These are phyloP conservation scores for Penicillium polonicum DNA, from an alignment of 2,329 filamentous ascomycete species.

Conservation along the genomic window DNA sequence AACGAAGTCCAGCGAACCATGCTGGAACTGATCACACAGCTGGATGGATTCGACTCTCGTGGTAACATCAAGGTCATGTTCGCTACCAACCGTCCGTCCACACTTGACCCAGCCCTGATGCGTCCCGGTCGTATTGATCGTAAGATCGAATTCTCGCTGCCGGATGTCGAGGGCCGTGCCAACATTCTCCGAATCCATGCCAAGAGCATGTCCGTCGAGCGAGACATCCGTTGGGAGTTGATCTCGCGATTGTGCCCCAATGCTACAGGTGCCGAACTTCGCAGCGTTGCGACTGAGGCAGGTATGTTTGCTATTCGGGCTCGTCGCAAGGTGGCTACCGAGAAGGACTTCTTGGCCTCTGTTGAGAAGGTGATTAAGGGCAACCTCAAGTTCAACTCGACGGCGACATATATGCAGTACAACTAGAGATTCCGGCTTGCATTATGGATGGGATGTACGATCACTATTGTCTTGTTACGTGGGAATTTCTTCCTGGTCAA, in stretches of 20 bases:
- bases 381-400: conserved; percentile 99
- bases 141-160: conserved; percentile 98
- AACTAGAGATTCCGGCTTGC: conserved; percentile 62
- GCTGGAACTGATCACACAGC: conserved; percentile 94
- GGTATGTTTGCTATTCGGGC: conserved; percentile 98
- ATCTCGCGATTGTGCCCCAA: conserved; percentile 97
- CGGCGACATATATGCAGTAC: conserved; percentile 97
- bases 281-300: conserved; percentile 95
- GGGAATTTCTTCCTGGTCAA: conserved; percentile 10
- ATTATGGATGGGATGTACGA: conserved; percentile 37
- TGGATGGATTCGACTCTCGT: conserved; percentile 92
- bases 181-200: conserved; percentile 98
- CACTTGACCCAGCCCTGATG: conserved; percentile 95
- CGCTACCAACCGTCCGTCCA: conserved; percentile 93
- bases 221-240: conserved; percentile 97
- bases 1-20: conserved; percentile 98
- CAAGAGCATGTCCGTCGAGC: conserved; percentile 99
- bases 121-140: conserved; percentile 94
- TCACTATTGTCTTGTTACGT: conserved; percentile 31
- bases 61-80: conserved; percentile 99
- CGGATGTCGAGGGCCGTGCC: conserved; percentile 93
- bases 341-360: conserved; percentile 97
- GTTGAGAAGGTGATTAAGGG: conserved; percentile 99
- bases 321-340: conserved; percentile 92
- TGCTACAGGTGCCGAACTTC: conserved; percentile 90